Evolutionary conservation across 2,329 filamentous ascomycete genomes (phyloP), one percentile per base, ranked within the genome.

Genomic region (Colletotrichum echinochloae): DNA sequence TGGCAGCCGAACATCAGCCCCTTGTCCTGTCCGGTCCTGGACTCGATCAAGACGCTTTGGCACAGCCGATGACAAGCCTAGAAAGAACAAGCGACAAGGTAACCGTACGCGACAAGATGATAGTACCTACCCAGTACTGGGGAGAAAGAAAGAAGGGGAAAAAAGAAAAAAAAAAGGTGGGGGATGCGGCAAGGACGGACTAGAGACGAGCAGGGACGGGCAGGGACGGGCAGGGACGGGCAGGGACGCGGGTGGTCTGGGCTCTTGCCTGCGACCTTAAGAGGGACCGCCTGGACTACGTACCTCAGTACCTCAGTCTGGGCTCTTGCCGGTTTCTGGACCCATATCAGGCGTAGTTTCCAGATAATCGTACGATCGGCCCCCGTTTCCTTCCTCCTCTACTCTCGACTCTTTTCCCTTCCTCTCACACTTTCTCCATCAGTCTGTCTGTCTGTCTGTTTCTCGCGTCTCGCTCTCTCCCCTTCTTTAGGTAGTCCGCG

Each of bases 341-440:
- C 64, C 55, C 67, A 70, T 70, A 67, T 70, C 64, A 70, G 67
- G 57, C 66, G 64, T 52, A 48, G 64, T 67, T 70, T 70, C 64
- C 65, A 65, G 55, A 67, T 70, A 67, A 73, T 73, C 72, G 70
- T 73, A 73, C 72, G 72, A 73, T 73, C 23, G 30, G 11, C 60
- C 64, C 66, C 69, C 59, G 46, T 62, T 60, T 54, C 54, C 51
- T 66, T 66, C 52, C 64, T 28, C 67, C 49, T 62, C 63, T 54
- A 9, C 49, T 52, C 49, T 37, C 67, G 56, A 65, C 48, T 68
- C 41, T n/a, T 61, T 35, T 64, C 33, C 51, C 49, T 60, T 56
- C 20, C 48, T 65, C 64, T 55, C 54, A 26, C 63, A 66, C 49
- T 59, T 55, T 49, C 39, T 44, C 41, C 6, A 35, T 35, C 35